Conservation (phyloP, 352 stramenopile genomes). For the Discostella stelligera region DNA sequence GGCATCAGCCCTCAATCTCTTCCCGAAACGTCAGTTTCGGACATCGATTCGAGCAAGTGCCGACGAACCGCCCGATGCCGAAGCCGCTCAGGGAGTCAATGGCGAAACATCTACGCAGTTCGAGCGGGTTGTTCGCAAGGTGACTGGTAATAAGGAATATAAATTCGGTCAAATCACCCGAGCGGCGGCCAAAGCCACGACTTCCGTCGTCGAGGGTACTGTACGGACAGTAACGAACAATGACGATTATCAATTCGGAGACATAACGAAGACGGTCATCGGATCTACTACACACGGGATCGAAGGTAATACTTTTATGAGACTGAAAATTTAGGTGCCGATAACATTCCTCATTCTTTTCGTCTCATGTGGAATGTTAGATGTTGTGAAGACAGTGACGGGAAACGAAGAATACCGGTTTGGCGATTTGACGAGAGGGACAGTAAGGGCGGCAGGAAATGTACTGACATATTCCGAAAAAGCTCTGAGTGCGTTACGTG, state of each 20-base stretch:
- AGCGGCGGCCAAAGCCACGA: conserved; percentile 21
- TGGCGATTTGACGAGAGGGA: conserved; percentile 40
- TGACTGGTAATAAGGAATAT: conserved; percentile 40
- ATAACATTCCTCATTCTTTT: not conserved
- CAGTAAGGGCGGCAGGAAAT: conserved; percentile 20
- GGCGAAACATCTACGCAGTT: conserved; percentile 8
- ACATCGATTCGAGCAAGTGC: conserved; percentile 5
- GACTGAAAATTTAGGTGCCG: not conserved
- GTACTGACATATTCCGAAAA: conserved; percentile 54
- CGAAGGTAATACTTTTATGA: conserved; percentile 10
- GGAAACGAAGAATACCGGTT: conserved; percentile 49
- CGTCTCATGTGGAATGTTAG: conserved; percentile 4
- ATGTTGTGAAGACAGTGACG: conserved; percentile 36
- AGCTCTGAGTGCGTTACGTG: conserved; percentile 36
- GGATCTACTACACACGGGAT: conserved; percentile 27
- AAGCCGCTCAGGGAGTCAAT: not conserved
- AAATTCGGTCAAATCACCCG: conserved; percentile 47
- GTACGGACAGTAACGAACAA: conserved; percentile 34
- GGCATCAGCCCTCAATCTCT: conserved; percentile 16
- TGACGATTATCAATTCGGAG: conserved; percentile 51
- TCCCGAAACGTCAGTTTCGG: conserved; percentile 15
- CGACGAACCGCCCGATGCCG: not conserved
- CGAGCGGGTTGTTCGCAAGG: conserved; percentile 38
- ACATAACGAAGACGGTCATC: conserved; percentile 43
- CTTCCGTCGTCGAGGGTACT: conserved; percentile 33